These are phyloP conservation scores for Cajanus cajan DNA, from an alignment of 306 rosid genomes.

Conservation along the genomic window DNA sequence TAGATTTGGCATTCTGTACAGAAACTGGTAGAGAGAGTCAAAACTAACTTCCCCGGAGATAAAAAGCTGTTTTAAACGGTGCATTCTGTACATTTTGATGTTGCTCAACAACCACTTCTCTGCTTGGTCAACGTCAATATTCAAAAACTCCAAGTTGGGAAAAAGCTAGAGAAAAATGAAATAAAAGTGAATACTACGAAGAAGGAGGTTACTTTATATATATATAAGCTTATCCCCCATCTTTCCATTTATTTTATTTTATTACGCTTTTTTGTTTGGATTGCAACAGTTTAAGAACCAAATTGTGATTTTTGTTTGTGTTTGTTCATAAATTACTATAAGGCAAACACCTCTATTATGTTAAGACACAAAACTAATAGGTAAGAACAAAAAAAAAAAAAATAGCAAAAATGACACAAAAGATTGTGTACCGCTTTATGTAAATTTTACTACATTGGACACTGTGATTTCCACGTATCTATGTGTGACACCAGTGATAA, in stretches of 20 bases:
- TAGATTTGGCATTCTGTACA: slow-evolving; percentile 23
- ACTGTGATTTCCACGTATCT: no score
- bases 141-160: not conserved
- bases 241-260: not conserved
- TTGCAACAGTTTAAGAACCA: not conserved
- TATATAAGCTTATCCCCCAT: no score
- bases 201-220: not conserved
- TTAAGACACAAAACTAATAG: no score
- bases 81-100: not conserved
- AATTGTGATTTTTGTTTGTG: not conserved
- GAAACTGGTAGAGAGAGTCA: not conserved
- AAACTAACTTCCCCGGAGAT: no score
- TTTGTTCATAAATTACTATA: no score
- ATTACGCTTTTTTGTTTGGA: no score
- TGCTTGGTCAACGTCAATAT: not conserved
- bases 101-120: not conserved
- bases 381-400: no score
- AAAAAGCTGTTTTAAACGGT: not conserved
- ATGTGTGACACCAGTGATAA: no score
- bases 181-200: not conserved
- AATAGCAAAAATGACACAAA: no score
- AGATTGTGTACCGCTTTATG: no score
- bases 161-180: not conserved
- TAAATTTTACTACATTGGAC: no score
- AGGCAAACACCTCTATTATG: not conserved